Evolutionary conservation across 2,329 filamentous ascomycete genomes (phyloP).

Genomic region (Colletotrichum spinosum): DNA sequence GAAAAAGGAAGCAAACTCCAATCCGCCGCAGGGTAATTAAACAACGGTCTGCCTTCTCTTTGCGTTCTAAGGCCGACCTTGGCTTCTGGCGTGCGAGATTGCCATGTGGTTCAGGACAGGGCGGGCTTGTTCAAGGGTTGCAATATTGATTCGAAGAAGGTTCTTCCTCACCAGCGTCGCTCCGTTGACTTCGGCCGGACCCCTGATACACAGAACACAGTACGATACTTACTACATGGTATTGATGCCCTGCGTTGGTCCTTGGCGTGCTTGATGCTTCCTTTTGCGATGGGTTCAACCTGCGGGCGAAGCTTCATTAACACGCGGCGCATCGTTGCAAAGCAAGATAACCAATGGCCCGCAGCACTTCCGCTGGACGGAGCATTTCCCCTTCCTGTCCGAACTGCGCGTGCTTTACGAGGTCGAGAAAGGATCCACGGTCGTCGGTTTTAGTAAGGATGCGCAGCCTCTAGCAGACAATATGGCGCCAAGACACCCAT

Average conservation of each 20-base stretch:
- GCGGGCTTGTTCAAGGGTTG: conserved; percentile 24
- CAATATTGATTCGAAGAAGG: conserved; percentile 37
- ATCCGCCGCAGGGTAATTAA: conserved; percentile 4
- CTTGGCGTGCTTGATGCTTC: conserved; percentile 17
- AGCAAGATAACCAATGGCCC: conserved; percentile 2
- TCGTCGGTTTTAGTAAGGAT: conserved; percentile 27
- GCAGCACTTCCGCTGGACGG: conserved; percentile 13
- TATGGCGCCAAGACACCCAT: neutral
- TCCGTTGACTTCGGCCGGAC: conserved; percentile 9
- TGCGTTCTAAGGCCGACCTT: conserved; percentile 7
- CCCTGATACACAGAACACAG: conserved; percentile 6
- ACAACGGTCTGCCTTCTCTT: conserved; percentile 13
- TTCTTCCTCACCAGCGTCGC: conserved; percentile 29
- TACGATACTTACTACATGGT: no score
- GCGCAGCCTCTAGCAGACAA: conserved; percentile 13
- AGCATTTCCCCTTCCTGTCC: neutral
- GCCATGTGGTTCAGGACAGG: conserved; percentile 34
- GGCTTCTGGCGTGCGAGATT: conserved; percentile 28
- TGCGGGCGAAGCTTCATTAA: conserved; percentile 15
- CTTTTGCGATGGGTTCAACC: neutral
- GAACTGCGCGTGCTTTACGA: neutral
- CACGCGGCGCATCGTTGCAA: conserved; percentile 5
- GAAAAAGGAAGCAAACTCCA: conserved; percentile 5
- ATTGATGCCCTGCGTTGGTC: neutral
- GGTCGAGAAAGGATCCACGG: conserved; percentile 9